Base-by-base conservation (phyloP, 2,329 filamentous ascomycete genomes). In the Claviceps citrina region DNA sequence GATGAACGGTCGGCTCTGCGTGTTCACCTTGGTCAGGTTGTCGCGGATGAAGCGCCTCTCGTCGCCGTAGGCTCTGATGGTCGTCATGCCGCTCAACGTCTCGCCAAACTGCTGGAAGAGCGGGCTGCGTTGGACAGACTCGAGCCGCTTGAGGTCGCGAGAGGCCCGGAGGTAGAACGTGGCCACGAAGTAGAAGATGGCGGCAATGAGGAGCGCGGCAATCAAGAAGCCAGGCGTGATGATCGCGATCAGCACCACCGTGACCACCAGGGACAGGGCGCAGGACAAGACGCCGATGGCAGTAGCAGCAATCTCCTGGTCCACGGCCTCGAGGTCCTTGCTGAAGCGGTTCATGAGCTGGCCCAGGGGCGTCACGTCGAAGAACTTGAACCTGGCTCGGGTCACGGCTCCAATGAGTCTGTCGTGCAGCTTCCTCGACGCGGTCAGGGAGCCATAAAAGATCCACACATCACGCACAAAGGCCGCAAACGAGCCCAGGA, bases 341-440 rank as follows among this genome's bases (percentile, higher is more conserved):
- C 89, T 96, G 64, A 98, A 98, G 16, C 91, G 78, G 61, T 98
- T 98, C 80, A 96, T 96, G 52, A 98, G 71, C 60, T 95, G 89
- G 10, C 91, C 91, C 0, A 96, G 73, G 2, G 91, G 91, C 0
- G 91, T 98, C 1, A 89, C 82, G 54, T 98, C 91, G 54, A 98
- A 98, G 65, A 98, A 98, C 55, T 84, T 86, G 68, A 98, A 96
- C 56, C 86, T 89, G 24, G 91, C 91, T 49, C 87, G 78, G 12
- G 84, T 81, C 19, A 98, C 77, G 1, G 81, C 70, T 22, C 74
- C 70, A 57, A 98, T 81, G 40, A 98, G 67, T 27, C 73, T 68
- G 48, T 79, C 71, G 57, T 98, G 91, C 16, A 98, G 76, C 49
- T 77, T 79, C 65, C 75, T 80, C 20, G 91, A 96, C 3, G 91